Evolutionary conservation across 495 filamentous ascomycete species (phyloP), one percentile per base, ranked within the genome.

Genomic region (Neurospora tetrasperma): DNA sequence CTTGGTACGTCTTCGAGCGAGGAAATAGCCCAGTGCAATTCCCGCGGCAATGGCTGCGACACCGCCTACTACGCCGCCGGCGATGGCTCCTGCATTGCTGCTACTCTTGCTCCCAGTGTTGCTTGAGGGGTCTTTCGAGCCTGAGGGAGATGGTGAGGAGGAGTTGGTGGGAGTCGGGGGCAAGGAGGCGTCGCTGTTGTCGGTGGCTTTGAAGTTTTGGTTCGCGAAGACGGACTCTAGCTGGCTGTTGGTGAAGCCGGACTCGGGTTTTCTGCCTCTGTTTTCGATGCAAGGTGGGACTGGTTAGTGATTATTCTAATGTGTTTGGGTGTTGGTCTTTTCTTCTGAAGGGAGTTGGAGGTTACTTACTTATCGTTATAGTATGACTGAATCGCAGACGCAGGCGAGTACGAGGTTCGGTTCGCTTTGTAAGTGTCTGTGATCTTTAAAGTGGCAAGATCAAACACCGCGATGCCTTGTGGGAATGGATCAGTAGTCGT

Each of bases 381-480:
- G 16, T 73, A 77, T 0, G n/a, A 38, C 44, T 72, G 71, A n/a
- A 77, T 68, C 0, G 69, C 23, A 5, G 73, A 42, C 1, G 73
- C 73, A 2, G 74, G 46, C 27, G 71, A 46, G 42, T 79, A 77
- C 5, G 44, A 38, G 0, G 11, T 40, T 2, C 20, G 71, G 0
- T 73, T 74, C 2, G 74, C 73, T 12, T 6, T 40, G 70, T 74
- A 79, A 0, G 42, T 40, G 10, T 62, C 12, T 31, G 48, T 73
- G 69, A 74, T 76, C 4, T 43, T n/a, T 59, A 79, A 66, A 8
- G 20, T 71, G 18, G 40, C 44, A 44, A 77, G 42, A 66, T 78
- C 75, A 23, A 78, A 78, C 44, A 77, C 68, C 11, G 73, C 74
- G 38, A 77, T 70, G 6, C 77, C 76, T 18, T 73, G 73, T 9